A percentile compares a stretch with the other conserved stretches of the same genome.
Conservation (phyloP, 75 land plant genomes). For the Selaginella moellendorffii region DNA sequence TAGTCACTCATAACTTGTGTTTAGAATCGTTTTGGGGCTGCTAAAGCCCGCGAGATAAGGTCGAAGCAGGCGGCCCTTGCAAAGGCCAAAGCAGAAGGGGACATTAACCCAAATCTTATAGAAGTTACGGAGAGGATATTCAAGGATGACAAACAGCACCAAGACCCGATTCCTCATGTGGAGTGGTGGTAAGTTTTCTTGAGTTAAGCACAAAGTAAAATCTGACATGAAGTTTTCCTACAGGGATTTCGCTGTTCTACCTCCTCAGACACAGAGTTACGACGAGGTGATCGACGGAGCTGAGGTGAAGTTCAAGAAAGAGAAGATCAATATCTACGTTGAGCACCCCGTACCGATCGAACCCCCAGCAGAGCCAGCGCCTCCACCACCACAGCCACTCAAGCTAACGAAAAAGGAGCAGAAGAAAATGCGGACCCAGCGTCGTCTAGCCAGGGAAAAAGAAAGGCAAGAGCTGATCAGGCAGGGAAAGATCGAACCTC, state of each 20-base stretch:
- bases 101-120: slow-evolving; percentile 89
- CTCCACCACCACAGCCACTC: slow-evolving; percentile 92
- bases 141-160: slow-evolving; percentile 51
- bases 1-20: background rate
- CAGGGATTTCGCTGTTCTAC: slow-evolving; percentile 65
- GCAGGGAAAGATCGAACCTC: slow-evolving; percentile 88
- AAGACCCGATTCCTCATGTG: slow-evolving; percentile 81
- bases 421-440: slow-evolving; percentile 88
- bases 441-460: slow-evolving; percentile 80
- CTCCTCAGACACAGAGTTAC: slow-evolving; percentile 39
- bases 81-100: slow-evolving; percentile 78
- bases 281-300: slow-evolving; percentile 28
- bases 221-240: background rate
- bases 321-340: slow-evolving; percentile 67
- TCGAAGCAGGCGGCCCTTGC: slow-evolving; percentile 77
- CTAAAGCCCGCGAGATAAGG: slow-evolving; percentile 80
- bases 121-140: slow-evolving; percentile 63
- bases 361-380: slow-evolving; percentile 95
- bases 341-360: slow-evolving; percentile 94
- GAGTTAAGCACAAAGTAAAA: too few relatives aligned
- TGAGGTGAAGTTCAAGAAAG: slow-evolving; percentile 50
- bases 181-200: slow-evolving; percentile 88
- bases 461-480: slow-evolving; percentile 95
- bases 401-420: slow-evolving; percentile 94
- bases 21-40: slow-evolving; percentile 94